These are phyloP conservation scores for Alternaria incomplexa DNA, from an alignment of 2,329 filamentous ascomycete genomes.

Conservation along the genomic window DNA sequence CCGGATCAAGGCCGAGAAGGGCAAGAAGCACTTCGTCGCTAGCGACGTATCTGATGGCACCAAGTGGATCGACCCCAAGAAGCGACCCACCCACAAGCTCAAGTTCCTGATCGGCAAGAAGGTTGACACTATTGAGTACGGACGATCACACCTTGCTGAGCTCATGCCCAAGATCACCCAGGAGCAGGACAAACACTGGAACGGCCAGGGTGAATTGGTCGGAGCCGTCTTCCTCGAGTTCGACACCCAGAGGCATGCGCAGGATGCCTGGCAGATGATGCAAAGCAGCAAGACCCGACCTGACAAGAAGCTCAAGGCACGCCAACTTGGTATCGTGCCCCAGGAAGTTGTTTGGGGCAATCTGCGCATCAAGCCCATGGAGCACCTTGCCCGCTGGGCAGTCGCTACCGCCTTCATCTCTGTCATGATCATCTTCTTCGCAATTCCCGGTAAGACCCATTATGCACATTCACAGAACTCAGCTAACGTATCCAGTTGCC, in stretches of 20 bases:
- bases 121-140: constrained; percentile 82
- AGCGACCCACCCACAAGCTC: constrained; percentile 50
- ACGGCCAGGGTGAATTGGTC: constrained; percentile 70
- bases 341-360: constrained; percentile 57
- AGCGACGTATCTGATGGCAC: constrained; percentile 51
- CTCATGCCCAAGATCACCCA: constrained; percentile 73
- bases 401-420: constrained; percentile 49
- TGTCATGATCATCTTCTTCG: constrained; percentile 54
- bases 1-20: constrained; percentile 68
- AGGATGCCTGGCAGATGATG: constrained; percentile 78
- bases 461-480: background rate
- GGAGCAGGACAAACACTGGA: constrained; percentile 70
- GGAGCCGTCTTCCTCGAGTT: constrained; percentile 91
- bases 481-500: constrained; percentile 41
- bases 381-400: constrained; percentile 38
- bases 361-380: constrained; percentile 46
- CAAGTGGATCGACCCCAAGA: constrained; percentile 50
- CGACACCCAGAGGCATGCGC: constrained; percentile 78
- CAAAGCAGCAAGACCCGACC: constrained; percentile 43
- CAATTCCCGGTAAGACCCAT: constrained; percentile 43
- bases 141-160: constrained; percentile 74
- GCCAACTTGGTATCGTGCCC: constrained; percentile 52
- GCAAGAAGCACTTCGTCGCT: constrained; percentile 52
- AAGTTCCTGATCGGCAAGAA: constrained; percentile 52
- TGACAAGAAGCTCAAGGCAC: constrained; percentile 46